Base-by-base conservation (phyloP, 2,329 filamentous ascomycete genomes). In the Ascochyta viciae-villosae region DNA sequence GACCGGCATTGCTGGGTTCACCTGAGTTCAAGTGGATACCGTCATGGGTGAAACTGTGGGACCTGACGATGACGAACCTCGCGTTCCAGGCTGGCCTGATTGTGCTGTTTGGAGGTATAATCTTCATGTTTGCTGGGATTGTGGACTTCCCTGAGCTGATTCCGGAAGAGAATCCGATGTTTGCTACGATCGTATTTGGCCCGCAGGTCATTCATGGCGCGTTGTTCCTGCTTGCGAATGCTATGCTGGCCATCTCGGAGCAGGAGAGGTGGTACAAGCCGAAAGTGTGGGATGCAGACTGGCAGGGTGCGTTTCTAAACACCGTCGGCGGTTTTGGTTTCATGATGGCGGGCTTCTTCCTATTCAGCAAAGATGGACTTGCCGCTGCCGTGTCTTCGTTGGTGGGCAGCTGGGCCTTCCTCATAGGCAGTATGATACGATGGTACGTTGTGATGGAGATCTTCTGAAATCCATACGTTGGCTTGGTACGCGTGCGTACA, bases 111-210 rank as follows among this genome's bases (percentile, higher is more conserved):
- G 65, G 70, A 8, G 68, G 69, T 16, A 50, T 73, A 3, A 63
- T 72, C 37, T 70, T 73, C 49, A 69, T 70, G 63, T 62, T 71
- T 37, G 66, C 66, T 2, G 70, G 66, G 3, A 61, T 72, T n/a
- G 63, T 66, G 15, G 67, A 66, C 29, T 69, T 66, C 15, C 69
- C 68, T 2, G 66, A 63, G n/a, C 13, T 72, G 1, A 57, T 72
- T 0, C n/a, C 58, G 0, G 61, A 67, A 24, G 44, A 64, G 10
- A 50, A 54, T 2, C 55, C 63, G 0, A 34, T 60, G 3, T 67
- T 64, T 10, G 47, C 38, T 0, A 40, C 55, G 5, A 46, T 72
- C 4, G 68, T 71, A 0, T 70, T 71, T 24, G 64, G 65, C 0
- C 68, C 68, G 0, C 70, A 72, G 40, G 57, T 70, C 4, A 35